Evolutionary conservation across 2,329 filamentous ascomycete species (phyloP), one percentile per base, ranked within the genome.

Genomic region (Sarocladium strictum): DNA sequence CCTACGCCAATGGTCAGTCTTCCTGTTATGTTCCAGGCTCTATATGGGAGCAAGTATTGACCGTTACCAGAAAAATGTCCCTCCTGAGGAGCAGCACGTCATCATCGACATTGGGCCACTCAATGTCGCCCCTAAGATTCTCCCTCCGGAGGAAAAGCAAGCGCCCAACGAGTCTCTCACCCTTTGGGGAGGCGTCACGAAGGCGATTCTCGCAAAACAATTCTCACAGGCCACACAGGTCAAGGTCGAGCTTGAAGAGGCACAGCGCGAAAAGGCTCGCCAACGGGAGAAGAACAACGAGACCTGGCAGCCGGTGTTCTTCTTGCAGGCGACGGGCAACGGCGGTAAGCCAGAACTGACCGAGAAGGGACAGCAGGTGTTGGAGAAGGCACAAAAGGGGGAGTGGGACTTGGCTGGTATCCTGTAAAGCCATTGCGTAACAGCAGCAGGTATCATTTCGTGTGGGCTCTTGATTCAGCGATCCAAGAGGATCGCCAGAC

Each of bases 211-310:
- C 21, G 75, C 84, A 58, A 95, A 92, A 71, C 90, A 96, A 67
- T 99, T 85, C 70, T 81, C 80, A 40, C 84, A 87, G 59, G 94
- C 94, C 7, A 99, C 94, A 21, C 83, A 81, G 19, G 75, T 94
- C 58, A 99, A 99, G 75, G 84, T 90, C 57, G 90, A 96, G 63
- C 82, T 99, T 11, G 94, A 99, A 70, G 94, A 99, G 69, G 78
- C 79, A 41, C 94, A 99, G 73, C 80, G 94, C 29, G 82, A 89
- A 63, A 93, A 90, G 72, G 92, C 90, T 1, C 84, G 90, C 23
- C 84, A 93, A 66, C 80, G 94, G 41, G 87, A 93, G 66, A 78
- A 79, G 43, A 79, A 79, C 14, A 81, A 84, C 12, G 79, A 81
- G 56, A 80, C 83, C 32, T 99, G 89, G 85, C 77, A 85, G 60